Evolutionary conservation across 2,329 filamentous ascomycete genomes (phyloP), one percentile per base, ranked within the genome.

Genomic region (Claviceps monticola): DNA sequence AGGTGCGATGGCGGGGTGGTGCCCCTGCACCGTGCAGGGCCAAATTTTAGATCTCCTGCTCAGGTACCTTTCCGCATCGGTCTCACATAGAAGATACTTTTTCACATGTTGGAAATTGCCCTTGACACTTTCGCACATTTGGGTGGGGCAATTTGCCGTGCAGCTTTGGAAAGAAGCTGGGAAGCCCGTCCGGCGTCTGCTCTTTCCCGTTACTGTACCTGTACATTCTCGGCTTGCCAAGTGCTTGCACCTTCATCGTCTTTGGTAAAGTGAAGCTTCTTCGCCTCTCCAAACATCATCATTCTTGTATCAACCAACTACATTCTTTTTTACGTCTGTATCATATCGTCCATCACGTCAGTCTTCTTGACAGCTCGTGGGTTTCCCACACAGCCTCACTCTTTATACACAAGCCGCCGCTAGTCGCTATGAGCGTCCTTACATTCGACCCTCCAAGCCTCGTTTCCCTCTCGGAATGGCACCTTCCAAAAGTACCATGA

Each of bases 341-440:
- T 47, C 44, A 53, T 29, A 47, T 46, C 34, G 19, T 49, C 48
- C 41, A 44, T 42, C 48, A 29, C 44, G 36, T n/a, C 8, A 16
- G 42, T 7, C 19, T 39, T 39, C 21, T 37, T 9, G 4, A 45
- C 21, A 39, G 45, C 39, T 47, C 46, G 38, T 44, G 19, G 44
- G 5, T 17, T 7, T 11, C 4, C 43, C 16, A 45, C 23, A n/a
- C 8, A 48, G 26, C 29, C 39, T 43, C 17, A 36, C 51, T 44
- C 48, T 50, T 50, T 21, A n/a, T 11, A 36, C 16, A 16, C 29
- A 34, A 34, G 29, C 29, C 9, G 29, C 29, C 29, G 17, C 16
- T 17, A 21, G 43, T 55, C 56, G 56, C 52, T 56, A 56, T 57
- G 56, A 43, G 41, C 49, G 51, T 19, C 50, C 11, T 14, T 37